These are phyloP conservation scores for Claviceps pazoutovae DNA, from an alignment of 2,329 filamentous ascomycete species.

Conservation along the genomic window DNA sequence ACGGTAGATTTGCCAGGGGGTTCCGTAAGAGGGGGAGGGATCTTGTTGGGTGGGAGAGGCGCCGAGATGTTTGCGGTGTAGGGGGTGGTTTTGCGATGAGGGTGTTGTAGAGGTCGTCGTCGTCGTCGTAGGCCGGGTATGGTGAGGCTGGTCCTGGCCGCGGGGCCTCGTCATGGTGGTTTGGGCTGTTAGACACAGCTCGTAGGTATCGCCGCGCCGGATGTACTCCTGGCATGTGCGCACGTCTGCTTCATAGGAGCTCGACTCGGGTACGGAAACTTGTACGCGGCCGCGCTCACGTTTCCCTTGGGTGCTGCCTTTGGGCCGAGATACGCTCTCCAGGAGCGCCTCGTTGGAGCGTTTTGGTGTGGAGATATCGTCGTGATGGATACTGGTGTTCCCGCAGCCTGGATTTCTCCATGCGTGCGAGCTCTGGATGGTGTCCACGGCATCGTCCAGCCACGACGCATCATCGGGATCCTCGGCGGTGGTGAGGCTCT, in stretches of 20 bases:
- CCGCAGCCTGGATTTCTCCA: conserved; percentile 16
- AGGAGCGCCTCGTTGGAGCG: conserved; percentile 10
- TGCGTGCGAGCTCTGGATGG: conserved; percentile 18
- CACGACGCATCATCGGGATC: conserved; percentile 15
- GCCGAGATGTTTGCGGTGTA: neutral
- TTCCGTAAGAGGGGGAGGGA: conserved; percentile 5
- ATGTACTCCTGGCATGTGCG: conserved; percentile 55
- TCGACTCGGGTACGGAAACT: conserved; percentile 27
- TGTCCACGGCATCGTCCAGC: conserved; percentile 17
- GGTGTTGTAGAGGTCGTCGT: neutral
- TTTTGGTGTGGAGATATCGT: neutral
- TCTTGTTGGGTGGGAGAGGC: neutral
- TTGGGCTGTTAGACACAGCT: conserved; percentile 69
- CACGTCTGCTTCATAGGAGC: conserved; percentile 54
- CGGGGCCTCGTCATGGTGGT: conserved; percentile 42
- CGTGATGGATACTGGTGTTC: neutral
- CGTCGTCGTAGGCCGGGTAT: conserved; percentile 6
- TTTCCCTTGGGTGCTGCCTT: neutral
- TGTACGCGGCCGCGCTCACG: conserved; percentile 5
- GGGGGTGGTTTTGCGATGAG: neutral
- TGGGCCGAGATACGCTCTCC: neutral
- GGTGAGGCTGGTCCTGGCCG: conserved; percentile 28
- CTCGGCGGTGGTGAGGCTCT: conserved; percentile 25
- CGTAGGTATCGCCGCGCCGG: conserved; percentile 68
- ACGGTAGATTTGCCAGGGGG: conserved; percentile 59